Evolutionary conservation across 1,139 yeast genomes (phyloP).

Genomic region (Candida frijolesensis): DNA sequence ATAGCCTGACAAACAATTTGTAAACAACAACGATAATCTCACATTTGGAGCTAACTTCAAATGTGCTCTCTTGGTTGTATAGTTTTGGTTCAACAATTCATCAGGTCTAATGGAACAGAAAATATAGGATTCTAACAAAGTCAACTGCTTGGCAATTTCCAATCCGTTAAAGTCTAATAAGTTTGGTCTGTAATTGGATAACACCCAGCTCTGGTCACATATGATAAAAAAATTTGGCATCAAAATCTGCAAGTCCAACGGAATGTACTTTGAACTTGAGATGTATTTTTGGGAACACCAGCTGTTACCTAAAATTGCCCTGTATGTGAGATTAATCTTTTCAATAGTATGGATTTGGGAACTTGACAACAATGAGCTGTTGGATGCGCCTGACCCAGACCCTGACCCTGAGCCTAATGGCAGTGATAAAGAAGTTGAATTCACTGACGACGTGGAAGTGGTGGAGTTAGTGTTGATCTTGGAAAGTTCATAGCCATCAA

Average conservation of each 20-base stretch:
- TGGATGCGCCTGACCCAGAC: slow-evolving; percentile 44
- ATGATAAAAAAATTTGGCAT: slow-evolving; percentile 41
- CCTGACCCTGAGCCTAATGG: slow-evolving; percentile 46
- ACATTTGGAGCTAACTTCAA: slow-evolving; percentile 74
- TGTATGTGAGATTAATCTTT: slow-evolving; percentile 47
- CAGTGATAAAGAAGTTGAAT: slow-evolving; percentile 44
- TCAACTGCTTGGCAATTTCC: slow-evolving; percentile 84
- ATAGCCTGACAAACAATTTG: slow-evolving; percentile 80
- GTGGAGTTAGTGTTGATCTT: slow-evolving; percentile 49
- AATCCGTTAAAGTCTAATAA: slow-evolving; percentile 72
- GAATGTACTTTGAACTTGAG: slow-evolving; percentile 27
- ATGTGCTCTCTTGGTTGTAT: slow-evolving; percentile 63
- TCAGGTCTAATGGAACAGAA: slow-evolving; percentile 68
- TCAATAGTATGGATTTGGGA: slow-evolving; percentile 47
- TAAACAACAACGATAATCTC: slow-evolving; percentile 65
- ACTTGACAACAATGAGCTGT: slow-evolving; percentile 38
- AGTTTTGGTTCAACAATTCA: slow-evolving; percentile 77
- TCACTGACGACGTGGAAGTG: slow-evolving; percentile 31
- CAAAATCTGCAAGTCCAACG: slow-evolving; percentile 29
- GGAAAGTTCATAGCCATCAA: slow-evolving; percentile 54
- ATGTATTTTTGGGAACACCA: slow-evolving; percentile 45
- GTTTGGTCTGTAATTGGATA: slow-evolving; percentile 51
- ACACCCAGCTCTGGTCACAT: slow-evolving; percentile 50
- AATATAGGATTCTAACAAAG: slow-evolving; percentile 74
- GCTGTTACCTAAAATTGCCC: slow-evolving; percentile 51